A percentile compares a stretch with the other conserved stretches of the same genome.
Conservation (phyloP, 371 early-diverging fungal species). For the Conidiobolus incongruus region DNA sequence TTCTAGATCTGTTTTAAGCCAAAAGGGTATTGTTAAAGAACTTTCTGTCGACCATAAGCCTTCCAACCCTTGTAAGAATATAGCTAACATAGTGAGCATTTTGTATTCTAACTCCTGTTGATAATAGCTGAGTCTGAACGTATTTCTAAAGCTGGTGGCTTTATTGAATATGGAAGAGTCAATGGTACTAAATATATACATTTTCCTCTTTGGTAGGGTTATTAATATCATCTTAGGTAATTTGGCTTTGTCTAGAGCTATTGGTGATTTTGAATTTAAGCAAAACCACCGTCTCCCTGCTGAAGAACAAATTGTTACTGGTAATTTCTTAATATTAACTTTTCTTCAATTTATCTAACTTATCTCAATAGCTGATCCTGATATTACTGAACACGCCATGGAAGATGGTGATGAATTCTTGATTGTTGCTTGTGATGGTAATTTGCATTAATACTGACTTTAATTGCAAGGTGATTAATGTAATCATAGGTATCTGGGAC, state of each 20-base stretch:
- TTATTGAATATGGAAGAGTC: constrained; percentile 86
- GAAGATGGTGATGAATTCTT: constrained; percentile 67
- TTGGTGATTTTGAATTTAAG: constrained; percentile 95
- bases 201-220: not conserved
- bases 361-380: constrained; percentile 43
- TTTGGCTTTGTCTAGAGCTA: constrained; percentile 81
- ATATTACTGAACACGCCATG: constrained; percentile 34
- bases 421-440: constrained; percentile 91
- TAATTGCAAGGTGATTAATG: not conserved
- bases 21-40: constrained; percentile 39
- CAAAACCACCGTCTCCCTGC: constrained; percentile 34
- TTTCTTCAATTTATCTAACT: not conserved
- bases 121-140: constrained; percentile 42
- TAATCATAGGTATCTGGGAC: constrained; percentile 75
- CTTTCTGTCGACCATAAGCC: constrained; percentile 94
- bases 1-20: constrained; percentile 67
- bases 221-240: constrained; percentile 25
- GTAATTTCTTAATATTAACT: no score
- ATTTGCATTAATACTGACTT: no score
- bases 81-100: no score
- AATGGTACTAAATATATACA: constrained; percentile 55
- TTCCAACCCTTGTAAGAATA: constrained; percentile 30
- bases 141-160: constrained; percentile 75
- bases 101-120: not conserved
- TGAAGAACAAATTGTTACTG: constrained; percentile 78